Percentiles rank a stretch among this genome's conserved stretches.
phyloP scores from a whole-genome alignment of 306 rosid species.

The Luffa acutangula region DNA sequence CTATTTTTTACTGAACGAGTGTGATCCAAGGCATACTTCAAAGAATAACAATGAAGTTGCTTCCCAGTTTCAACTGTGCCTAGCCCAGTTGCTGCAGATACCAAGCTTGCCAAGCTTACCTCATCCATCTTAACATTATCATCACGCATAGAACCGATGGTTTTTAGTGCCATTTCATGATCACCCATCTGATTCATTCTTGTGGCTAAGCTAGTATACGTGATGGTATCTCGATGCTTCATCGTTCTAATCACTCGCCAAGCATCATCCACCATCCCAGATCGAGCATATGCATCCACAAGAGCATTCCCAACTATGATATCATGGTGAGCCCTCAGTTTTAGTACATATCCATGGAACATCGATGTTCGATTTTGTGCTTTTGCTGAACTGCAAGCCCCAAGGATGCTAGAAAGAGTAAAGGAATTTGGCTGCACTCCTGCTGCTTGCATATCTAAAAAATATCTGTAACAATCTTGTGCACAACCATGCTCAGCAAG shows the following conservation, averaged over 20 bases:
- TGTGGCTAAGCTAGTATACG: conserved; percentile 51
- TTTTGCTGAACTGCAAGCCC: conserved; percentile 29
- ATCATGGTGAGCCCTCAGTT: conserved; percentile 30
- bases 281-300: conserved; percentile 56
- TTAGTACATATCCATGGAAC: conserved; percentile 43
- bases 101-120: conserved; percentile 45
- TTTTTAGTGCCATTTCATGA: conserved; percentile 35
- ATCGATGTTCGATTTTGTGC: conserved; percentile 31
- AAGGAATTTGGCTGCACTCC: conserved; percentile 52
- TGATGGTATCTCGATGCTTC: conserved; percentile 40
- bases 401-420: conserved; percentile 38
- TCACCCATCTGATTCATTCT: conserved; percentile 45
- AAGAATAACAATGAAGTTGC: conserved; percentile 47
- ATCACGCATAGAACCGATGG: conserved; percentile 30
- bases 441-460: conserved; percentile 39
- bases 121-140: conserved; percentile 47
- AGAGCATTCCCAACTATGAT: conserved; percentile 56
- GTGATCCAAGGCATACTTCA: conserved; percentile 40
- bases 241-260: conserved; percentile 34
- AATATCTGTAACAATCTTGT: conserved; percentile 28
- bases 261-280: conserved; percentile 36
- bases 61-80: conserved; percentile 42
- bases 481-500: conserved; percentile 44
- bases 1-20: conserved; percentile 38
- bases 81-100: conserved; percentile 57